phyloP scores from a whole-genome alignment of 2,329 filamentous ascomycete genomes.

The Venturiaceae sp. region DNA sequence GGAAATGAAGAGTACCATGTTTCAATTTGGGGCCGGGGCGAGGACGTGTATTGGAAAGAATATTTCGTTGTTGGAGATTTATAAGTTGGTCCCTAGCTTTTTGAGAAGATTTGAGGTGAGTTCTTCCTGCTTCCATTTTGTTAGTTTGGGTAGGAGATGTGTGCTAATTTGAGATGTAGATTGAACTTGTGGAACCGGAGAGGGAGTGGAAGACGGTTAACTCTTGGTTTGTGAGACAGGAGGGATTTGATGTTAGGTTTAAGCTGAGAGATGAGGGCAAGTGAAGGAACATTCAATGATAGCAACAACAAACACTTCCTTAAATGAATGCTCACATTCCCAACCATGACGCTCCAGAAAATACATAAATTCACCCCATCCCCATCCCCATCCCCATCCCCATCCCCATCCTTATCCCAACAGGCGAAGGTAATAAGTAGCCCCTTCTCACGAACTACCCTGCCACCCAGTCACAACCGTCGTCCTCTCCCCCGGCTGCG shows the following conservation, averaged over 20 bases:
- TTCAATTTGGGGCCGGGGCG: constrained; percentile 64
- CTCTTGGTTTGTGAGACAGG: constrained; percentile 44
- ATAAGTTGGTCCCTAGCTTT: constrained; percentile 45
- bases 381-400: too few relatives aligned
- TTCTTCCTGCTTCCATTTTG: neutral
- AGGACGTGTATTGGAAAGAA: constrained; percentile 57
- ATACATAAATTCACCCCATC: too few relatives aligned
- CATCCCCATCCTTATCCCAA: too few relatives aligned
- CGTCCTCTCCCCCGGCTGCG: too few relatives aligned
- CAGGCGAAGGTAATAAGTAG: too few relatives aligned
- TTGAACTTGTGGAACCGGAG: constrained; percentile 28
- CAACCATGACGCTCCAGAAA: too few relatives aligned
- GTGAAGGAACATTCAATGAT: too few relatives aligned
- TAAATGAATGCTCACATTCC: too few relatives aligned
- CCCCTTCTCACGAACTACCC: too few relatives aligned
- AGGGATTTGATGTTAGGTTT: constrained; percentile 34
- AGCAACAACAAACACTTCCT: too few relatives aligned
- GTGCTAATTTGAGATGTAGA: constrained; percentile 12
- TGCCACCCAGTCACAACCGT: too few relatives aligned
- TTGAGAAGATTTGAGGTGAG: constrained; percentile 53
- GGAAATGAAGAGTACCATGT: constrained; percentile 60
- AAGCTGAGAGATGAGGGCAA: neutral
- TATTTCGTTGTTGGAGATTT: constrained; percentile 38
- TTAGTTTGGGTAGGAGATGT: neutral
- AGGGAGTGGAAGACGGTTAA: constrained; percentile 38